These are phyloP conservation scores for Pestalotiopsis sp. DNA, from an alignment of 2,329 filamentous ascomycete genomes.

Conservation along the genomic window DNA sequence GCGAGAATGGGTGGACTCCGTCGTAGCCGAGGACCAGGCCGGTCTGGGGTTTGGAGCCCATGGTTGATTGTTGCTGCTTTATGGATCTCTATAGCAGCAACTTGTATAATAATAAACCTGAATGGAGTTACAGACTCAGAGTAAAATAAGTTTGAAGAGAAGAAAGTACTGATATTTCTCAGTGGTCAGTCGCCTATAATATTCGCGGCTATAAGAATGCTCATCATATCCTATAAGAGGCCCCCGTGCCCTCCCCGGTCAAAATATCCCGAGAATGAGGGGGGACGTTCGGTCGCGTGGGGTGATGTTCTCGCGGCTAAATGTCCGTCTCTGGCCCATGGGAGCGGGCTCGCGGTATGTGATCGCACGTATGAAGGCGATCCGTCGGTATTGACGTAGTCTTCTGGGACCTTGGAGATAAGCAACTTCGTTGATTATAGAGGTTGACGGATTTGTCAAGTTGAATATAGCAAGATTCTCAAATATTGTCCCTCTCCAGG, in stretches of 20 bases:
- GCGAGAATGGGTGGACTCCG: conserved; percentile 57
- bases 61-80: conserved; percentile 14
- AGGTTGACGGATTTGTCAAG: no score
- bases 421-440: no score
- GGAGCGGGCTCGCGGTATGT: not conserved
- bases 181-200: no score
- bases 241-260: not conserved
- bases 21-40: conserved; percentile 53
- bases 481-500: no score
- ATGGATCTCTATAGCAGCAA: no score
- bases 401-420: not conserved
- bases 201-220: no score
- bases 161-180: no score
- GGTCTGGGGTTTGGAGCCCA: conserved; percentile 27
- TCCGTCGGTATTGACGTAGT: not conserved
- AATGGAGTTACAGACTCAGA: no score
- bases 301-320: conserved; percentile 14
- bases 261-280: conserved; percentile 3
- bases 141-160: no score
- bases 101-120: no score
- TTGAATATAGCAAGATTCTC: no score
- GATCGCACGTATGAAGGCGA: not conserved
- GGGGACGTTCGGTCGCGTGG: conserved; percentile 6
- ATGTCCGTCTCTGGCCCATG: not conserved
- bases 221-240: no score